Percentiles rank a stretch among this genome's conserved stretches.
These are phyloP conservation scores for Senna tora DNA, from an alignment of 306 rosid genomes.

Conservation along the genomic window DNA sequence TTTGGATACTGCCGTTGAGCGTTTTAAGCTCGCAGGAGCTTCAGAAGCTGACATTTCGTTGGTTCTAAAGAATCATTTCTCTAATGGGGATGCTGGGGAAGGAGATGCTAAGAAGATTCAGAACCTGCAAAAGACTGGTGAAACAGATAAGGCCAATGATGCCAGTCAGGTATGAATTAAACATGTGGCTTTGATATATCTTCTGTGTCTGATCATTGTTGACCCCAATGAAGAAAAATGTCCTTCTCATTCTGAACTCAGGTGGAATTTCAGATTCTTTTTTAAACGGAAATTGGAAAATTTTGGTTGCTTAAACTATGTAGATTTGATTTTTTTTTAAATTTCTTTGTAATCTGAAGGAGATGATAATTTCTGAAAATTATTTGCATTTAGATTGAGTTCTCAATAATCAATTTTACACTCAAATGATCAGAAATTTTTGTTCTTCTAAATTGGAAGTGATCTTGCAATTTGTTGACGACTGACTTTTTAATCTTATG, in stretches of 20 bases:
- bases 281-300: conserved; percentile 36
- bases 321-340: conserved; percentile 40
- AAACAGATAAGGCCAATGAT: conserved; percentile 39
- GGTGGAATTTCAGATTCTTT: conserved; percentile 43
- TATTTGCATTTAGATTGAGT: conserved; percentile 39
- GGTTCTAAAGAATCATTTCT: conserved; percentile 91
- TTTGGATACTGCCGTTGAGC: conserved; percentile 79
- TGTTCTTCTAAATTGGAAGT: conserved; percentile 22
- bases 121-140: conserved; percentile 38
- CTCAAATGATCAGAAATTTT: conserved; percentile 31
- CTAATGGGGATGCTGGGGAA: conserved; percentile 65
- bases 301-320: conserved; percentile 43
- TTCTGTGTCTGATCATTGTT: conserved; percentile 24
- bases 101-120: conserved; percentile 58
- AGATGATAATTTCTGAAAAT: conserved; percentile 48
- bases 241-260: conserved; percentile 34
- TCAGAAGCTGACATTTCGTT: conserved; percentile 75
- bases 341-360: conserved; percentile 44
- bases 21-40: conserved; percentile 96
- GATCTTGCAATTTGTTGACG: conserved; percentile 22
- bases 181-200: conserved; percentile 32
- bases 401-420: conserved; percentile 28
- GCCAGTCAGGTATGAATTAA: conserved; percentile 42
- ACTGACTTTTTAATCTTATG: conserved; percentile 5
- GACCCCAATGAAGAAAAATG: conserved; percentile 40